Base-by-base conservation (phyloP, 352 stramenopile genomes). In the Phytophthora tubulina region DNA sequence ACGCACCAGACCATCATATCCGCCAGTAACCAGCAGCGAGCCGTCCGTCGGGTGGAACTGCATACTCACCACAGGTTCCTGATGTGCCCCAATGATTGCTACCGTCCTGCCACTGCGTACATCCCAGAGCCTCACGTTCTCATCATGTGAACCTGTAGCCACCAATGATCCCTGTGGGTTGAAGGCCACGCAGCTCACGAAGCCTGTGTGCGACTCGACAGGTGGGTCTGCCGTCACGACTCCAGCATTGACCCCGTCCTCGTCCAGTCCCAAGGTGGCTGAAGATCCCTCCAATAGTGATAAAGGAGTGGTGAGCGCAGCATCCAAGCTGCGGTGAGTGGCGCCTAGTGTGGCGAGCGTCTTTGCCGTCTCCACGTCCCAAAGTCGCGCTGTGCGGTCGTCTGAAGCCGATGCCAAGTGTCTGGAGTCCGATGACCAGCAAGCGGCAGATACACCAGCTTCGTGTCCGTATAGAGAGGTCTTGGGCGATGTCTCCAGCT, bases 71-170 rank as follows among this genome's bases (percentile, higher is more conserved):
- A 99, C 95, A 4, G 97, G 94, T 75, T 99, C 97, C 33, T 96
- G 97, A 75, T 99, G 97, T 1, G 94, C 96, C 3, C 88, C 83
- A 36, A 99, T 81, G n/a, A 86, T 88, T 7, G 82, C 86, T 3
- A 99, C 85, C 53, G 84, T 96, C 32, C 93, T 89, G 8, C 93
- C 96, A 27, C 83, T 96, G 32, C 96, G 89, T 14, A 99, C 86
- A 75, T 99, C 97, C 97, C 97, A 99, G 15, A 99, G 74, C 58
- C 97, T 96, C 44, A 99, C 92, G 7, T 83, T 98, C 76, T 99
- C 96, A 72, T 99, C 97, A 63, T 97, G 98, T 7, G 88, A 97
- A 15, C 88, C 89, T 50, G 86, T 90, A 32, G 82, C 86, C 32
- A 99, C 73, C 36, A 99, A 78, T 73, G 98, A 98, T 15, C 84